Base-by-base conservation (phyloP, 2,329 filamentous ascomycete species). In the Aspergillus amoenus region DNA sequence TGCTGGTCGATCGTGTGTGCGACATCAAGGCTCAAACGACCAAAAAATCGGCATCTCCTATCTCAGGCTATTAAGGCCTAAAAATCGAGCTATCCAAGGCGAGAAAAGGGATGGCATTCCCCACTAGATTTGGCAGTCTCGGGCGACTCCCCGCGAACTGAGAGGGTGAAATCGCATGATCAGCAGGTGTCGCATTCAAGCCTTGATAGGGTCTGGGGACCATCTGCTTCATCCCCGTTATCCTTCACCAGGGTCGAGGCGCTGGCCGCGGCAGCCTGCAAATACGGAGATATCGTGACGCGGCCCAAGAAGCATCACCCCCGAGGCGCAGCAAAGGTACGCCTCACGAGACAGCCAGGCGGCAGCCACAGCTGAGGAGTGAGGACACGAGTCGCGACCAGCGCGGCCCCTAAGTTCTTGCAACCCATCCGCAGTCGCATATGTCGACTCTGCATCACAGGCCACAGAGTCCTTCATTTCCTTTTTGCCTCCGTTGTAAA, bases 81-180 rank as follows among this genome's bases (percentile, higher is more conserved):
- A 34, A 46, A 39, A 55, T 37, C 37, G 43, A 55, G 45, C 22
- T 30, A 12, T 34, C 43, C 32, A 27, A 21, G 27, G 27, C 27
- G 9, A 30, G 9, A 30, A 9, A 30, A 30, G 46, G 37, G 45
- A 52, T n/a, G 40, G 37, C 40, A 52, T 50, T 55, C 58, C 52
- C 60, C 60, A 56, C 60, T 37, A 32, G 21, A 47, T 43, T 56
- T 56, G 55, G 57, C 46, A 52, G 55, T 56, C 60, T 62, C 59
- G 61, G 62, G 52, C 47, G 43, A 37, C 51, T 54, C 45, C 42
- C 30, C 32, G 21, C 40, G 43, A 41, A 45, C 42, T 64, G 59
- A 64, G 61, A 64, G 63, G 63, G 55, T 62, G 61, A 46, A 57
- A 27, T 59, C 59, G 57, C 50, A 42, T 56, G 59, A 64, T 63